Percentiles rank a stretch among this genome's conserved stretches.
Conservation (phyloP, 2,329 filamentous ascomycete genomes). For the Colletotrichum limetticola region DNA sequence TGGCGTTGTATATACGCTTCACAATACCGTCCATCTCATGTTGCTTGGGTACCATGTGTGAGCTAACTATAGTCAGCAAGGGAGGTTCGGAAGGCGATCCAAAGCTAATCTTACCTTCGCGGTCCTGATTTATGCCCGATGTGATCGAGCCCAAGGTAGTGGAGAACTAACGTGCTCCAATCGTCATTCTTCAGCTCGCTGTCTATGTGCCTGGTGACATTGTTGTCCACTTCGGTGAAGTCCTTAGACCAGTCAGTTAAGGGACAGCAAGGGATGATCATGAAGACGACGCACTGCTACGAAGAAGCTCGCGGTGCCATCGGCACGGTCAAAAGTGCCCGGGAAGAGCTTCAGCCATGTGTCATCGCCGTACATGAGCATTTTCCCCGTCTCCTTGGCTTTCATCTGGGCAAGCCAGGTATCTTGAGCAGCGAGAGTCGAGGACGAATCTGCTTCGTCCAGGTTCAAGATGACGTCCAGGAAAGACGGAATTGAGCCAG, state of each 20-base stretch:
- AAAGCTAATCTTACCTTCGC: slow-evolving; percentile 68
- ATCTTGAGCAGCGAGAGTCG: slow-evolving; percentile 87
- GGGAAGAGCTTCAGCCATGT: slow-evolving; percentile 99
- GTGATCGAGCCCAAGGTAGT: slow-evolving; percentile 95
- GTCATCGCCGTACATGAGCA: slow-evolving; percentile 97
- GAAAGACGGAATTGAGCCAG: slow-evolving; percentile 97
- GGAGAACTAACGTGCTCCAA: slow-evolving; percentile 94
- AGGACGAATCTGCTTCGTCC: slow-evolving; percentile 91
- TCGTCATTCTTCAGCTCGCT: slow-evolving; percentile 80
- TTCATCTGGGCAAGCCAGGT: slow-evolving; percentile 97
- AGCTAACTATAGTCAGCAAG: slow-evolving; percentile 57
- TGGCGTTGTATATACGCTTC: slow-evolving; percentile 77
- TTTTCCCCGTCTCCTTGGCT: slow-evolving; percentile 74
- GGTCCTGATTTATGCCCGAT: slow-evolving; percentile 98
- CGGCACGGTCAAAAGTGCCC: slow-evolving; percentile 83
- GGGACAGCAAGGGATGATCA: slow-evolving; percentile 38
- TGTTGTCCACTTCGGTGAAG: slow-evolving; percentile 97
- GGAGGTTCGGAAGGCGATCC: not conserved
- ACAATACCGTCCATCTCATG: slow-evolving; percentile 92
- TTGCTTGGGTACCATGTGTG: slow-evolving; percentile 94
- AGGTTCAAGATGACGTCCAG: slow-evolving; percentile 97
- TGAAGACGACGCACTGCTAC: slow-evolving; percentile 80
- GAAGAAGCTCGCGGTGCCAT: slow-evolving; percentile 98
- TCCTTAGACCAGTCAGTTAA: slow-evolving; percentile 66
- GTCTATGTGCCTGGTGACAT: slow-evolving; percentile 91